Percentiles rank a stretch among this genome's conserved stretches.
Conservation (phyloP, 1,139 yeast species). For the Suhomyces bolitotheri region DNA sequence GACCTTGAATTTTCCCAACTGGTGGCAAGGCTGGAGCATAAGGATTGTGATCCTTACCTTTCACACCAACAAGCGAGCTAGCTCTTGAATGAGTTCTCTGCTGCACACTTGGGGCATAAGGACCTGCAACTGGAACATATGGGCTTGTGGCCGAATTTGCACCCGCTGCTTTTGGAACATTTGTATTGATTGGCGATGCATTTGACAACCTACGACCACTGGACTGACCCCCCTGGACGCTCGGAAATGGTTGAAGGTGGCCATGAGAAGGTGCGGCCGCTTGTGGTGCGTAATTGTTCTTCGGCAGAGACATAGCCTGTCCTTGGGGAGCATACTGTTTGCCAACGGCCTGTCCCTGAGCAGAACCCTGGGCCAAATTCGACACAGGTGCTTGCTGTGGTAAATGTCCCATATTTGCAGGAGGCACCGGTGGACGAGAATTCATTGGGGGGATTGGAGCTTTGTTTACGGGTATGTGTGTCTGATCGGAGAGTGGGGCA, state of each 20-base stretch:
- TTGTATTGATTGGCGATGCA: conserved; percentile 17
- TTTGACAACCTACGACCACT: conserved; percentile 8
- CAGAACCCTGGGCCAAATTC: conserved; percentile 5
- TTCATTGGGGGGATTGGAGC: background rate
- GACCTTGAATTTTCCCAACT: conserved; percentile 14
- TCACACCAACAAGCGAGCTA: conserved; percentile 40
- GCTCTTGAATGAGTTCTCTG: conserved; percentile 44
- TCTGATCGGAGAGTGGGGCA: conserved; percentile 5
- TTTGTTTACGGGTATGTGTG: background rate
- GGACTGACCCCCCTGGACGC: conserved; percentile 2
- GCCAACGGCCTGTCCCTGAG: no score
- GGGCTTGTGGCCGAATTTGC: conserved; percentile 36
- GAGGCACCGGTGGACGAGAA: no score
- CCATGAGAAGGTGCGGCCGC: conserved; percentile 8
- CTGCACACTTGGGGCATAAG: conserved; percentile 45
- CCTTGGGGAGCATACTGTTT: conserved; percentile 1
- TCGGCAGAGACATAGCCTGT: conserved; percentile 7
- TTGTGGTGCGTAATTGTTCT: background rate
- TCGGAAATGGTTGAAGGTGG: conserved; percentile 14
- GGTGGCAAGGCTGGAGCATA: conserved; percentile 42
- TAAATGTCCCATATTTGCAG: no score
- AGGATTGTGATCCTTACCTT: conserved; percentile 45
- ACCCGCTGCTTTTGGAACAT: conserved; percentile 15
- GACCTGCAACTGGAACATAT: conserved; percentile 49
- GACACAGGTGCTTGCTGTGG: background rate